Evolutionary conservation across 306 rosid genomes (phyloP).

Genomic region (Comarum palustre): DNA sequence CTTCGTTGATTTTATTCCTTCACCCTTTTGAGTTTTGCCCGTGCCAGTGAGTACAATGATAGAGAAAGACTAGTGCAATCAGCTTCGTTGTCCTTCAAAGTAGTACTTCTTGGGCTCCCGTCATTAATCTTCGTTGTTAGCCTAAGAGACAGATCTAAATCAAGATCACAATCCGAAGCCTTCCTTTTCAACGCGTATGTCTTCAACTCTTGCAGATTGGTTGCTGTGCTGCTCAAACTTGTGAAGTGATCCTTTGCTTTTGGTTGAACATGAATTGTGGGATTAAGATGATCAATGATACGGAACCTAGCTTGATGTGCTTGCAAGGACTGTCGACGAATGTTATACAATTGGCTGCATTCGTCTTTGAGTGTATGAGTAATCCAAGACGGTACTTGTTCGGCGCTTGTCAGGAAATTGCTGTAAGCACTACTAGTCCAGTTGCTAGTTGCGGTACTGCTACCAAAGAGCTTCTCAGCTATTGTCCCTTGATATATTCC

Average conservation of each 20-base stretch:
- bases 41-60: slow-evolving; percentile 53
- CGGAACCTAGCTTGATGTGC: slow-evolving; percentile 22
- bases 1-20: slow-evolving; percentile 25
- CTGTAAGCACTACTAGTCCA: neutral
- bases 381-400: slow-evolving; percentile 34
- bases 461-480: slow-evolving; percentile 31
- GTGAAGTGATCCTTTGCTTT: slow-evolving; percentile 24
- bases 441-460: slow-evolving; percentile 6
- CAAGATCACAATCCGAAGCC: slow-evolving; percentile 42
- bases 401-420: slow-evolving; percentile 32
- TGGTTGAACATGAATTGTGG: slow-evolving; percentile 18
- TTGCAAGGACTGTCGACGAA: slow-evolving; percentile 25
- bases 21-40: slow-evolving; percentile 34
- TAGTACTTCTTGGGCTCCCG: slow-evolving; percentile 15
- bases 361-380: slow-evolving; percentile 36
- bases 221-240: slow-evolving; percentile 4
- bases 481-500: slow-evolving; percentile 33
- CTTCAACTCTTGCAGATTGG: slow-evolving; percentile 31
- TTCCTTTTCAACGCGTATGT: slow-evolving; percentile 59
- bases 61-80: slow-evolving; percentile 50
- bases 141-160: slow-evolving; percentile 71
- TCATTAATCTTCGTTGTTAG: slow-evolving; percentile 38
- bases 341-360: slow-evolving; percentile 31
- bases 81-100: slow-evolving; percentile 33
- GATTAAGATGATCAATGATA: slow-evolving; percentile 24